Conservation (phyloP, 345 rosid species). For the Adansonia digitata region DNA sequence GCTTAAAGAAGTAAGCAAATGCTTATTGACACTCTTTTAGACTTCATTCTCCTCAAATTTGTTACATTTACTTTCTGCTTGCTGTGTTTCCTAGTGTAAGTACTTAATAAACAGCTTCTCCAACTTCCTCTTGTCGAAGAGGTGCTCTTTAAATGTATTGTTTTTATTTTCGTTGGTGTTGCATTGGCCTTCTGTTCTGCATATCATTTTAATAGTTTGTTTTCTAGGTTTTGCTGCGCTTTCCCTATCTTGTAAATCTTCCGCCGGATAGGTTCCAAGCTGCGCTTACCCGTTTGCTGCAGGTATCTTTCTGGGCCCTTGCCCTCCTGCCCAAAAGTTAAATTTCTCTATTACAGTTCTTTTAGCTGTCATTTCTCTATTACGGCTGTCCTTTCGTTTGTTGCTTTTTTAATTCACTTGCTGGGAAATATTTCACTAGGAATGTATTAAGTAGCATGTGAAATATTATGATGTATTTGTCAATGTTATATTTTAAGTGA, state of each 20-base stretch:
- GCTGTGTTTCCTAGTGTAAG: background rate
- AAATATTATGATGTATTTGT: background rate
- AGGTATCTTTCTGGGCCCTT: conserved; percentile 43
- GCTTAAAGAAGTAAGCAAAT: background rate
- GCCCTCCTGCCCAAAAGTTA: background rate
- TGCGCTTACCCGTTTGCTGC: conserved; percentile 65
- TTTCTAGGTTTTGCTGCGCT: conserved; percentile 56
- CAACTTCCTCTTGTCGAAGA: conserved; percentile 4
- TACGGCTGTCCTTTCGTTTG: background rate
- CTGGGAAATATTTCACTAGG: background rate
- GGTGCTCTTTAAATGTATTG: background rate
- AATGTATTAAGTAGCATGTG: background rate
- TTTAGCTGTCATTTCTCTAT: background rate
- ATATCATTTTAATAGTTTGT: conserved; percentile 6
- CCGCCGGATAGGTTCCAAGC: conserved; percentile 72
- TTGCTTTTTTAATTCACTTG: background rate
- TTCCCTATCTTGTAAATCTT: conserved; percentile 80
- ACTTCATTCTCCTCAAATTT: background rate
- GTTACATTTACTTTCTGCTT: background rate
- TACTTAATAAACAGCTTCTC: background rate
- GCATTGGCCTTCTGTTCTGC: conserved; percentile 3
- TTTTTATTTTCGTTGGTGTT: background rate
- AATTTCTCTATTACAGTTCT: background rate
- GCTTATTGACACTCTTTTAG: background rate
- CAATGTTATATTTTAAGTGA: background rate